Percentiles rank a stretch among this genome's conserved stretches.
These are phyloP conservation scores for Myotisia sp. DNA, from an alignment of 2,329 filamentous ascomycete genomes.

Conservation along the genomic window DNA sequence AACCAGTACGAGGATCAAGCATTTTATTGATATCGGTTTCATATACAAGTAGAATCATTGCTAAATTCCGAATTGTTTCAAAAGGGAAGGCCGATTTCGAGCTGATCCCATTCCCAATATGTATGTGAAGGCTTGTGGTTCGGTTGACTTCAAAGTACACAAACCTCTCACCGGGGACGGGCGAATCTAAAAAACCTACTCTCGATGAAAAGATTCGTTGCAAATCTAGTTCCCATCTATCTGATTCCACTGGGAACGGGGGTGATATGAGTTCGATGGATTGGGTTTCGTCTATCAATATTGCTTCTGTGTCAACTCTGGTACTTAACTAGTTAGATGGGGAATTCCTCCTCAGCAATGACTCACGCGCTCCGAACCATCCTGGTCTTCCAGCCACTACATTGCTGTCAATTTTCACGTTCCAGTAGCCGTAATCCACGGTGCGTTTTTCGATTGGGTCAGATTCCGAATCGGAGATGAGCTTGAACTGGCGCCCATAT, in stretches of 20 bases:
- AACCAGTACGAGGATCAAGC: constrained; percentile 7
- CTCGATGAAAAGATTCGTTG: constrained; percentile 9
- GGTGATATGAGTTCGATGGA: constrained; percentile 12
- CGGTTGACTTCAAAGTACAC: constrained; percentile 10
- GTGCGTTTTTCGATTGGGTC: neutral
- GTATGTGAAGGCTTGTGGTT: constrained; percentile 11
- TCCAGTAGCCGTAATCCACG: constrained; percentile 10
- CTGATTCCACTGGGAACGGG: constrained; percentile 6
- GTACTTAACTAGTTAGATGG: neutral
- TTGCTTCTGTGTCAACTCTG: neutral
- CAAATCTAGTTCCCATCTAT: constrained; percentile 10
- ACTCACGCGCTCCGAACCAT: constrained; percentile 11
- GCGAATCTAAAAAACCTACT: constrained; percentile 8
- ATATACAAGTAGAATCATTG: constrained; percentile 13
- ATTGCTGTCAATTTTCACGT: constrained; percentile 7
- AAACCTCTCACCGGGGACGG: constrained; percentile 6
- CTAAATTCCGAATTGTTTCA: constrained; percentile 12
- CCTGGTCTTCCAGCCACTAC: constrained; percentile 6
- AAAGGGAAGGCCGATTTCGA: constrained; percentile 9
- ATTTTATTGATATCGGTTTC: constrained; percentile 11
- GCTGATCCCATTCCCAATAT: constrained; percentile 10
- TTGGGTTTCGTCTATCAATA: constrained; percentile 10
- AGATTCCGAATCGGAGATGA: constrained; percentile 3
- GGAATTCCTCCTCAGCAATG: too few relatives aligned
- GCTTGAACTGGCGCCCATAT: constrained; percentile 5